phyloP scores from a whole-genome alignment of 306 rosid species.

The Rosa lucieae region DNA sequence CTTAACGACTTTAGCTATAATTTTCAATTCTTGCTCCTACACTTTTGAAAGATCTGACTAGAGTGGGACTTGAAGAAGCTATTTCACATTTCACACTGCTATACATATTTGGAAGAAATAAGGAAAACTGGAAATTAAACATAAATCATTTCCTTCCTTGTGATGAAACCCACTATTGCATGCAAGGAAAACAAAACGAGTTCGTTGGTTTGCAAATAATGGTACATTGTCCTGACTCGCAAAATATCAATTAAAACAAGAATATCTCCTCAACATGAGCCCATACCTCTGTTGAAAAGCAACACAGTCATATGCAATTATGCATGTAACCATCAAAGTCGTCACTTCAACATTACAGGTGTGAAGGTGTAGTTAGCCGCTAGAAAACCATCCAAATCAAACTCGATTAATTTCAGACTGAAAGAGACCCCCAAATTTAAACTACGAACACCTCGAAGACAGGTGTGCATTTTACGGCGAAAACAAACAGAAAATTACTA shows the following conservation, averaged over 20 bases:
- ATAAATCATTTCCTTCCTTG: not conserved
- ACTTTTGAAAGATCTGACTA: not conserved
- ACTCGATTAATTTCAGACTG: not conserved
- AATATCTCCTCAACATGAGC: not conserved
- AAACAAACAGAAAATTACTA: slow-evolving; percentile 33
- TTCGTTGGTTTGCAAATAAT: not conserved
- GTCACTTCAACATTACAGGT: slow-evolving; percentile 25
- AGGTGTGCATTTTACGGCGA: slow-evolving; percentile 31
- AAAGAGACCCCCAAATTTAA: slow-evolving; percentile 1
- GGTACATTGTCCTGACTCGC: not conserved
- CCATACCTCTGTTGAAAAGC: not conserved
- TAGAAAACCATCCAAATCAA: slow-evolving; percentile 2
- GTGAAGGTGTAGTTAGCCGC: slow-evolving; percentile 29
- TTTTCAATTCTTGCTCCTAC: not conserved
- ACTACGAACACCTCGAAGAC: slow-evolving; percentile 27
- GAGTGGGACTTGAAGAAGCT: not conserved
- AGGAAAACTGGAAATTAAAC: too few species aligned
- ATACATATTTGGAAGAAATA: not conserved
- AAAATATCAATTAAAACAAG: not conserved
- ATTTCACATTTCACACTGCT: not conserved
- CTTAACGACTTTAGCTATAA: not conserved
- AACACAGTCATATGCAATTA: not conserved
- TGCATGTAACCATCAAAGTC: not conserved
- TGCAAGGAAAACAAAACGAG: not conserved
- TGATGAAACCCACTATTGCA: not conserved